These are phyloP conservation scores for Polyporus arcularius DNA, from an alignment of 768 basidiomycete genomes.

Conservation along the genomic window DNA sequence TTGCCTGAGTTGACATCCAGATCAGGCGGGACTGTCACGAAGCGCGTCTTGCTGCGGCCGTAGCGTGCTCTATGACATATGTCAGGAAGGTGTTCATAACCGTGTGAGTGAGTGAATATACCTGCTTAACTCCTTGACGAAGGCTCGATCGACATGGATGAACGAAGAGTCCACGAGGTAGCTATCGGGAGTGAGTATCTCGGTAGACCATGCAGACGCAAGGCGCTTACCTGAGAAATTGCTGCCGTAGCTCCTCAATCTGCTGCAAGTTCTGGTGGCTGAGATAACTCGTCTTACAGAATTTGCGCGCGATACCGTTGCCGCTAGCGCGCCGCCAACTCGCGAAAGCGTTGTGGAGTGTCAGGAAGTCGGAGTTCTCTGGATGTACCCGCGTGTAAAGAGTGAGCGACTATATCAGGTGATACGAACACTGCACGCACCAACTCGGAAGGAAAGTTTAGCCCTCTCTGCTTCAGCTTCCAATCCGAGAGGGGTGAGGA, in stretches of 20 bases:
- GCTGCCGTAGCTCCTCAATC: slow-evolving; percentile 94
- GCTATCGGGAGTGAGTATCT: slow-evolving; percentile 36
- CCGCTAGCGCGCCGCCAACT: slow-evolving; percentile 81
- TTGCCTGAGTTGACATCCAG: slow-evolving; percentile 72
- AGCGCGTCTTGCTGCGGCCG: slow-evolving; percentile 71
- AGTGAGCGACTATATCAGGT: too few relatives aligned
- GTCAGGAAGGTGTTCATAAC: slow-evolving; percentile 1
- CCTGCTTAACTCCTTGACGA: slow-evolving; percentile 76
- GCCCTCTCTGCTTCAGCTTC: slow-evolving; percentile 87
- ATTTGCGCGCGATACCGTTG: slow-evolving; percentile 65
- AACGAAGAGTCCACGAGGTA: slow-evolving; percentile 90
- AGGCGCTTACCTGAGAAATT: slow-evolving; percentile 38
- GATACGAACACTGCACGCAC: slow-evolving; percentile 41
- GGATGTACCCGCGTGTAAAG: neutral
- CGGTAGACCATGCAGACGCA: neutral
- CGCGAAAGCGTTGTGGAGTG: slow-evolving; percentile 86
- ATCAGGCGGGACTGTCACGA: slow-evolving; percentile 72
- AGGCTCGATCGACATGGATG: slow-evolving; percentile 63
- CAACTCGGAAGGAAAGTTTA: slow-evolving; percentile 74
- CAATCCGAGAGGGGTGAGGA: slow-evolving; percentile 83
- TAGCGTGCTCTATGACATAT: slow-evolving; percentile 60
- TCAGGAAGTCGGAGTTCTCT: slow-evolving; percentile 96
- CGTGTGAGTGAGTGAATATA: slow-evolving; percentile 16
- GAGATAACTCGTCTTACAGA: slow-evolving; percentile 78
- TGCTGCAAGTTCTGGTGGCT: slow-evolving; percentile 94